A percentile compares a stretch with the other conserved stretches of the same genome.
These are phyloP conservation scores for Termitomyces sp. DNA, from an alignment of 768 basidiomycete genomes.

Conservation along the genomic window DNA sequence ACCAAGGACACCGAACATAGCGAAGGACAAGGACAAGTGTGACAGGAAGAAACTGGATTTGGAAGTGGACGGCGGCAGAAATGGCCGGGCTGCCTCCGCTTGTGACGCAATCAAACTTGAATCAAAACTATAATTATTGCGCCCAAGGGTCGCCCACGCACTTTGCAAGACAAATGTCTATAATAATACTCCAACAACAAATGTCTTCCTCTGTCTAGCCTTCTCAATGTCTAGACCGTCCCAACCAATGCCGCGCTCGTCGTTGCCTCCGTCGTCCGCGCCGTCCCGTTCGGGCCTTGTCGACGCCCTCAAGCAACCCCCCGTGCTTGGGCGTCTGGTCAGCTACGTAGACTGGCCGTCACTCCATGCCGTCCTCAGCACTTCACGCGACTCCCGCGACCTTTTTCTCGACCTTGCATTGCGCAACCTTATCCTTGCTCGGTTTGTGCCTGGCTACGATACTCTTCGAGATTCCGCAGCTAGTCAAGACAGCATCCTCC, in stretches of 20 bases:
- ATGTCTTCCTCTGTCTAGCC: not conserved
- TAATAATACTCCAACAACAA: not conserved
- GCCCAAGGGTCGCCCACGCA: slow-evolving; percentile 1
- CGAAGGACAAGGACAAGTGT: not conserved
- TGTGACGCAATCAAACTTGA: slow-evolving; percentile 9
- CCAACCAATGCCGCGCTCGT: not conserved
- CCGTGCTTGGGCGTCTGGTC: slow-evolving; percentile 24
- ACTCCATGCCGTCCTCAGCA: slow-evolving; percentile 33
- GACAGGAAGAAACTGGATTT: not conserved
- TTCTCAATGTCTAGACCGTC: not conserved
- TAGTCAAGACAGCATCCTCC: slow-evolving; percentile 40
- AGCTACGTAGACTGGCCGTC: slow-evolving; percentile 35
- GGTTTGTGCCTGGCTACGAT: slow-evolving; percentile 58
- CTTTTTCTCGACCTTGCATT: slow-evolving; percentile 26
- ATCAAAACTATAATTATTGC: slow-evolving; percentile 6
- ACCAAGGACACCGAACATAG: not conserved
- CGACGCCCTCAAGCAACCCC: slow-evolving; percentile 14
- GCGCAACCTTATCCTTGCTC: slow-evolving; percentile 38
- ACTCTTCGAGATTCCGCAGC: slow-evolving; percentile 40
- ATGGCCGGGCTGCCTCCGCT: slow-evolving; percentile 1
- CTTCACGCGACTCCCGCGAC: slow-evolving; percentile 28
- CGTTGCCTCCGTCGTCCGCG: not conserved
- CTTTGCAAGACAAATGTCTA: slow-evolving; percentile 13
- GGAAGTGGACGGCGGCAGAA: not conserved
- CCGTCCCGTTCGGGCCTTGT: slow-evolving; percentile 1